Evolutionary conservation across 768 basidiomycete species (phyloP), one percentile per base, ranked within the genome.

Genomic region (Pisolithus marmoratus): DNA sequence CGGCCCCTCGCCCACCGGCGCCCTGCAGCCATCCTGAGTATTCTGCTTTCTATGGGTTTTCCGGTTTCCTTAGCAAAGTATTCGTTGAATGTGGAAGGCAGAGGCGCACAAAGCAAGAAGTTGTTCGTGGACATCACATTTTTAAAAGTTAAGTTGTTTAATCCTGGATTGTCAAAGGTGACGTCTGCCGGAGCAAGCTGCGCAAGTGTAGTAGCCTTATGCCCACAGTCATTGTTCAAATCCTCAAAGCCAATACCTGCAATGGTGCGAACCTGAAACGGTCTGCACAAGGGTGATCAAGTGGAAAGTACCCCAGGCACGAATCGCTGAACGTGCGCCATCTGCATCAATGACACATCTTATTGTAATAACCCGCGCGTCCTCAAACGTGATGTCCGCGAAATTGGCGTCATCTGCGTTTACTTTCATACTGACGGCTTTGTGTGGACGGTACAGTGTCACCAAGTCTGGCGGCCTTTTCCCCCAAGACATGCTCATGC

Each of bases 271-370:
- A 80, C 59, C 79, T 81, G 45, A 19, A 34, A 42, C 40, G 34
- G 37, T 46, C 17, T 8, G 15, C n/a, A 36, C 17, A 45, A 27
- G 27, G 4, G 17, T 29, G 15, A 20, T 43, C 48, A 24, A 6
- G 14, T 45, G 17, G 9, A n/a, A 34, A 45, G 19, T 43, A 20
- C 12, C 12, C 14, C 34, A 22, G 7, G 45, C 54, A 58, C 70
- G 47, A 58, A 79, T 79, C 37, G 60, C 56, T 1, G 78, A 81
- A 50, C 61, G 69, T 3, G 77, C 64, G 5, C 80, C 79, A 58
- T 82, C 80, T 6, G 79, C 78, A 24, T 74, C 79, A 31, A 80
- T 56, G 4, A 80, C 72, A 58, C 77, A 79, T 31, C 69, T 70
- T 11, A 78, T 61, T 3, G 61, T 69, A 34, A 81, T 69, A 15